Conservation (phyloP, 2,329 filamentous ascomycete genomes). For the Ceratocystis variospora region DNA sequence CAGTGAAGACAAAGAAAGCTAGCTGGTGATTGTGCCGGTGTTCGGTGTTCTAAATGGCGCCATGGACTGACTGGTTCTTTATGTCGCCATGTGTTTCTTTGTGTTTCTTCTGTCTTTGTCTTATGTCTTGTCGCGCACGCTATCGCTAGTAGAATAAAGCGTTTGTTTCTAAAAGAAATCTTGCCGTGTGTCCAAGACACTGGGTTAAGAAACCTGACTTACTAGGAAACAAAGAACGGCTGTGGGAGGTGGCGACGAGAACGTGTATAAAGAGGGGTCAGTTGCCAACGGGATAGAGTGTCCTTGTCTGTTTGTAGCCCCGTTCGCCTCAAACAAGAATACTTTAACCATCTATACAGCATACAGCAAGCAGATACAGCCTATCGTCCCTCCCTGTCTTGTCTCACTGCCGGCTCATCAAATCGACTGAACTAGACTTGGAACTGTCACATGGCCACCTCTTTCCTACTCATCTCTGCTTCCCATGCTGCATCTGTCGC, state of each 20-base stretch:
- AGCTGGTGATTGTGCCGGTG: not conserved
- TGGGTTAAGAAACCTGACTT: not conserved
- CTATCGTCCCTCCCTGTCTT: not conserved
- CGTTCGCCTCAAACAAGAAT: not conserved
- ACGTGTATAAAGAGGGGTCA: not conserved
- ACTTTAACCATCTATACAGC: too few species aligned
- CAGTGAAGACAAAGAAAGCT: not conserved
- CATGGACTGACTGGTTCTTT: not conserved
- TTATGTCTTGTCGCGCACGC: too few species aligned
- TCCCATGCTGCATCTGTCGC: too few species aligned
- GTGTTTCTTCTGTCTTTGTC: too few species aligned
- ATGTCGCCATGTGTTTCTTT: not conserved
- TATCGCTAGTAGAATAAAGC: too few species aligned
- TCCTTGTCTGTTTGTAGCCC: not conserved
- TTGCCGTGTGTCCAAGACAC: too few species aligned
- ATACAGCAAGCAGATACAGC: not conserved
- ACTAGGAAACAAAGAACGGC: not conserved
- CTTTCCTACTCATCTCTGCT: too few species aligned
- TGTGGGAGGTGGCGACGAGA: not conserved
- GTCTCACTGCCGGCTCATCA: not conserved
- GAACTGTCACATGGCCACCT: not conserved
- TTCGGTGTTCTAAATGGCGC: not conserved
- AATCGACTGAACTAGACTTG: not conserved
- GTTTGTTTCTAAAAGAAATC: too few species aligned
- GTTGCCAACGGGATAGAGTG: not conserved